Percentiles rank a stretch among this genome's conserved stretches.
These are phyloP conservation scores for Globisporangium cylindrosporum DNA, from an alignment of 352 stramenopile genomes.

Conservation along the genomic window DNA sequence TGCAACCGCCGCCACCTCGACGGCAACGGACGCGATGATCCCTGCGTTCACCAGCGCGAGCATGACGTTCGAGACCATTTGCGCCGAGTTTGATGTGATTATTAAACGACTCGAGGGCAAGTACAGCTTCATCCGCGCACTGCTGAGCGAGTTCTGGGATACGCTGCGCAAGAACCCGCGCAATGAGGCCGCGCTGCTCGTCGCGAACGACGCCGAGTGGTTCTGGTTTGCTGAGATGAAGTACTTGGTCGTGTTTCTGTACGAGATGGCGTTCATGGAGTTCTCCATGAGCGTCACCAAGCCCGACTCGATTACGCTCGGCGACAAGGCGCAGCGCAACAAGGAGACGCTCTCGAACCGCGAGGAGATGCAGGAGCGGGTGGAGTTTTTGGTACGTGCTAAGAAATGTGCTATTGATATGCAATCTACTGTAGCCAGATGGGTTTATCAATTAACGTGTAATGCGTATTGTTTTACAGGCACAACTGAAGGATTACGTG, in stretches of 20 bases:
- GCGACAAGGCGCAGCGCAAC: conserved; percentile 6
- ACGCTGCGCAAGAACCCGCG: conserved; percentile 52
- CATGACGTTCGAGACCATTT: conserved; percentile 14
- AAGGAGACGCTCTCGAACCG: conserved; percentile 68
- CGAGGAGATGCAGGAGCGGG: conserved; percentile 73
- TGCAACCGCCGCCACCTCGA: background rate
- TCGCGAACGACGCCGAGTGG: conserved; percentile 60
- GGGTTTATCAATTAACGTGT: background rate
- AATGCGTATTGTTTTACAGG: background rate
- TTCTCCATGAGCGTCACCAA: conserved; percentile 83
- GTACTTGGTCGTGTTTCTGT: conserved; percentile 78
- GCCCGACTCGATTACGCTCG: conserved; percentile 59
- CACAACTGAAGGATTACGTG: conserved; percentile 58
- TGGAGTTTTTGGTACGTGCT: conserved; percentile 50
- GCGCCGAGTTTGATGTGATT: conserved; percentile 27
- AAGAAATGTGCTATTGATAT: too few relatives aligned
- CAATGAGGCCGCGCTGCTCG: conserved; percentile 28
- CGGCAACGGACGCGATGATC: background rate
- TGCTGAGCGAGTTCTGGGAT: conserved; percentile 71
- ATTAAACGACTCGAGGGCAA: conserved; percentile 29
- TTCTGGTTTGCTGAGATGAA: conserved; percentile 86
- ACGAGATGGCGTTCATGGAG: conserved; percentile 86
- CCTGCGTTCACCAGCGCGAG: conserved; percentile 1
- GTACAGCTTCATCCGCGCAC: conserved; percentile 57
- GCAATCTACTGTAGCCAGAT: background rate